Conservation (phyloP, 805 yeast genomes). For the Yarrowia sp. region DNA sequence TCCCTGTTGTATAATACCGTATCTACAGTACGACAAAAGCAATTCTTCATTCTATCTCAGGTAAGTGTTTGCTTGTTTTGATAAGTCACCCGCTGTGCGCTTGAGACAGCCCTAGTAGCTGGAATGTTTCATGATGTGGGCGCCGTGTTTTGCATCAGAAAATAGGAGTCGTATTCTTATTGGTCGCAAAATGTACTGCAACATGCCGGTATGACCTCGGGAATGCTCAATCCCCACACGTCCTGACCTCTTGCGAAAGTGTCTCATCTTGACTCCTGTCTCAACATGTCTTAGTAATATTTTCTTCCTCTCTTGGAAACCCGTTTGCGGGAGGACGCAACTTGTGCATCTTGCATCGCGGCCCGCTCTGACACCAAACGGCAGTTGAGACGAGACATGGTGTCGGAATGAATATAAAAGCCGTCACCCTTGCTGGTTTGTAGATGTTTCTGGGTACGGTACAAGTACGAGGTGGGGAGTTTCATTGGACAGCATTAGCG, state of each 20-base stretch:
- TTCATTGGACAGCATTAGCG: too few relatives aligned
- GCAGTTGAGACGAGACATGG: background rate
- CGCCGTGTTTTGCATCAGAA: too few relatives aligned
- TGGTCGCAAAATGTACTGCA: too few relatives aligned
- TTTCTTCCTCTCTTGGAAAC: background rate
- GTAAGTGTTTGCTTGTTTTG: background rate
- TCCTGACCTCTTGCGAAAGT: background rate
- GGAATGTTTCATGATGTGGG: too few relatives aligned
- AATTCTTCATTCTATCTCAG: background rate
- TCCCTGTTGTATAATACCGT: too few relatives aligned
- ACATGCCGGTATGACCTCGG: background rate
- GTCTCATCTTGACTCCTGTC: background rate
- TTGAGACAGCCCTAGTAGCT: too few relatives aligned
- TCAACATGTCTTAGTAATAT: background rate
- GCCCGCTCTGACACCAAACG: background rate
- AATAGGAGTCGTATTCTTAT: too few relatives aligned
- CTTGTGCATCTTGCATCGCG: background rate
- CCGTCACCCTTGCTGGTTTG: too few relatives aligned
- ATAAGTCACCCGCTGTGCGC: too few relatives aligned
- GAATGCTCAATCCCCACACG: background rate
- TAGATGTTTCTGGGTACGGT: too few relatives aligned
- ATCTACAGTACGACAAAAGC: too few relatives aligned
- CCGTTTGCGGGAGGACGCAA: conserved; percentile 1
- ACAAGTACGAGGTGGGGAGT: too few relatives aligned
- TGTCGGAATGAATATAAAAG: background rate